Evolutionary conservation across 345 rosid species (phyloP), one percentile per base, ranked within the genome.

Genomic region (Camelina hispida): DNA sequence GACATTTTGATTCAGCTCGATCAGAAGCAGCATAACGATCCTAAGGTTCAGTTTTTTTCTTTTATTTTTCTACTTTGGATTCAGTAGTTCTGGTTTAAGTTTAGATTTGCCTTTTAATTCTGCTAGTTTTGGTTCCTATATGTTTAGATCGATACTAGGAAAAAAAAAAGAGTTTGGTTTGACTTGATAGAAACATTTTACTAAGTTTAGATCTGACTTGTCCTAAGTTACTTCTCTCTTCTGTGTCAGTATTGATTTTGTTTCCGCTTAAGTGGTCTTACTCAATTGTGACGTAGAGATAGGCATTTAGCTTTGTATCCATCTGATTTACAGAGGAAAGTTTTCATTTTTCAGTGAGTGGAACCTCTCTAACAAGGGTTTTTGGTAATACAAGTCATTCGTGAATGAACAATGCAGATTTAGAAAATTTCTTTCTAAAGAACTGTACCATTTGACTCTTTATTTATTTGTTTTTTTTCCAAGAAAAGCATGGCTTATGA

Each of bases 11-110:
- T 73, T 81, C 91, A 89, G 83, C 89, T 96, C 46, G 68, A 74
- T 68, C 87, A 77, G 50, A 90, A 83, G 84, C 87, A 86, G 71
- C 86, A 72, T 16, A 82, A 83, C 82, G 97, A 93, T 87, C 96
- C 91, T 2, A 95, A 90, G 92, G 99, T 93, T n/a, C 42, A 56
- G 52, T 52, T 42, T 64, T 7, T 9, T 18, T 18, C 1, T 20
- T 18, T 25, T 54, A 2, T 32, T 6, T 11, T 17, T 16, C 30
- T 42, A 6, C 30, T 28, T 28, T 54, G 58, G 58, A 22, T 54
- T 25, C 37, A 15, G 3, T 44, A 44, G 48, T 9, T 55, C 8
- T 10, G 13, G 13, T 0, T 44, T 15, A 11, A 10, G 17, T 62
- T 50, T 34, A 2, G 52, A n/a, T 64, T 40, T 37, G n/a, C 34